Conservation (phyloP, 2,329 filamentous ascomycete species). For the Apiospora phragmitis region DNA sequence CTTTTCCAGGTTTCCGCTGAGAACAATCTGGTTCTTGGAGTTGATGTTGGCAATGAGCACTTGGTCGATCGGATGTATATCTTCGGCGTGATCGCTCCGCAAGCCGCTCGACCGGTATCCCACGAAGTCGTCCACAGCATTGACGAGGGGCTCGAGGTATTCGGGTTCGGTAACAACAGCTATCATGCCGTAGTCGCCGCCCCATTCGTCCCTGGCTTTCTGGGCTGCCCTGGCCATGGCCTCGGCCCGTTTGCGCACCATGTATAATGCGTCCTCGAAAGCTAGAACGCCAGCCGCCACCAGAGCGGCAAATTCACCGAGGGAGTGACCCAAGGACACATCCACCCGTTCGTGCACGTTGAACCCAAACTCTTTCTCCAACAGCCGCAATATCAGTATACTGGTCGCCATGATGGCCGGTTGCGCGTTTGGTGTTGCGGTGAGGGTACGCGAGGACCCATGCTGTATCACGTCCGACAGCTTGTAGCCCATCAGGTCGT, state of each 20-base stretch:
- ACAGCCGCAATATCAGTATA: slow-evolving; percentile 81
- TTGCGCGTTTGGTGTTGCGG: slow-evolving; percentile 83
- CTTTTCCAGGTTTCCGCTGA: slow-evolving; percentile 81
- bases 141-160: slow-evolving; percentile 69
- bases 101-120: slow-evolving; percentile 65
- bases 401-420: slow-evolving; percentile 96
- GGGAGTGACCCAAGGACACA: slow-evolving; percentile 83
- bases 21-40: slow-evolving; percentile 92
- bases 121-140: slow-evolving; percentile 77
- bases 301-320: slow-evolving; percentile 91
- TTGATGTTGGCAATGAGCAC: slow-evolving; percentile 94
- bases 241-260: slow-evolving; percentile 77
- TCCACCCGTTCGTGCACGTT: slow-evolving; percentile 69
- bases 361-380: slow-evolving; percentile 85
- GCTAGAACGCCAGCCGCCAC: slow-evolving; percentile 79
- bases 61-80: slow-evolving; percentile 77
- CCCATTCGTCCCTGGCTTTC: slow-evolving; percentile 64
- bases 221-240: slow-evolving; percentile 78
- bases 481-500: slow-evolving; percentile 71
- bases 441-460: slow-evolving; percentile 76
- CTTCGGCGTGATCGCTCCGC: slow-evolving; percentile 66
- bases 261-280: slow-evolving; percentile 74
- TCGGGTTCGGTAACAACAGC: slow-evolving; percentile 85
- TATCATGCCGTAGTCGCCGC: slow-evolving; percentile 91
- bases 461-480: slow-evolving; percentile 77